Base-by-base conservation (phyloP, 2,329 filamentous ascomycete genomes). In the Biscogniauxia sp. region DNA sequence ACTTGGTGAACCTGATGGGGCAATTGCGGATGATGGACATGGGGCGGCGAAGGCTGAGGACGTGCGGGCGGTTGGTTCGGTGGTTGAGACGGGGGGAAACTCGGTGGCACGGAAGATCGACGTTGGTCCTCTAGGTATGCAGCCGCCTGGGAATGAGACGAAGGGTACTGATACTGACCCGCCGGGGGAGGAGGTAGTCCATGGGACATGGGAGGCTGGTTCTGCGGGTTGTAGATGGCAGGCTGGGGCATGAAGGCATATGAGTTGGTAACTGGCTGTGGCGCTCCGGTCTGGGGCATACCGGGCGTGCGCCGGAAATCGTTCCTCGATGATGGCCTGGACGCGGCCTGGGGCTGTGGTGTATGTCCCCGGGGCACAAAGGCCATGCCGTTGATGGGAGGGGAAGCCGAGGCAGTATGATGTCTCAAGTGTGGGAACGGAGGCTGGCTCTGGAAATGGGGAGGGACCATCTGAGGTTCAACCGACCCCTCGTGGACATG, bases 211-310 rank as follows among this genome's bases (percentile, higher is more conserved):
- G 74, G 76, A 37, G 78, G 70, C 59, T 73, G 71, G 59, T 77
- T 78, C 61, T 82, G 89, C 9, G 86, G 87, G 69, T 92, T 92
- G 76, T 96, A 97, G 68, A 96, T 92, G 37, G 90, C 86, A 49
- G 91, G 91, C 64, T 95, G 93, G 2, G 91, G 88, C 81, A 96
- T 92, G 73, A 93, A 97, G 3, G 90, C 85, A 75, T 91, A 96
- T 58, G 86, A 91, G 70, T 90, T 91, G 61, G 84, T 79, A 26
- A 82, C 81, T 37, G 83, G 84, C 54, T 88, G 88, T 26, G 86
- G 37, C 3, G 37, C 2, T 15, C 84, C 82, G 59, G 83, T 81
- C 68, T 87, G 89, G 45, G 87, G 85, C 68, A 96, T 86, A 71
- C 88, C 90, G 13, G 91, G 90, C 66, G 88, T 91, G 53, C 91